Evolutionary conservation across 2,329 filamentous ascomycete genomes (phyloP).

Genomic region (Westerdykella sp.): DNA sequence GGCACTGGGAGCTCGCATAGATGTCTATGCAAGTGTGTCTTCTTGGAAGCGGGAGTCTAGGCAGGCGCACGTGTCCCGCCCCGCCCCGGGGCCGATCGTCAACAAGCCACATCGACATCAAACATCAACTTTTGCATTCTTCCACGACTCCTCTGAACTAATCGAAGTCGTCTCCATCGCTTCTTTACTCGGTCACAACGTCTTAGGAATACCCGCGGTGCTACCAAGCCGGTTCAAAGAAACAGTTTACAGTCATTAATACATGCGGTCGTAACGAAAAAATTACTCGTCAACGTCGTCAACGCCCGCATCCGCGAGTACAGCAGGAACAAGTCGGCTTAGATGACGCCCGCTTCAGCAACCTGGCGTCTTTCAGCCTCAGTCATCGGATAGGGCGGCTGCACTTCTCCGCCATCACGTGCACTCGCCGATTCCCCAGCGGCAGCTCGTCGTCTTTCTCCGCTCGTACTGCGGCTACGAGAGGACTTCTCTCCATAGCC

Average conservation of each 20-base stretch:
- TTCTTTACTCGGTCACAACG: too few species aligned
- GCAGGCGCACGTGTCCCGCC: background rate
- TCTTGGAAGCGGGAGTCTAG: slow-evolving; percentile 20
- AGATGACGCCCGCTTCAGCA: slow-evolving; percentile 17
- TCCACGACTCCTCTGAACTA: background rate
- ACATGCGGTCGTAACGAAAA: slow-evolving; percentile 10
- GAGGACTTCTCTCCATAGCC: slow-evolving; percentile 13
- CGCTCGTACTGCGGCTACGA: slow-evolving; percentile 18
- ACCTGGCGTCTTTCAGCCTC: slow-evolving; percentile 26
- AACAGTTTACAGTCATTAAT: slow-evolving; percentile 9
- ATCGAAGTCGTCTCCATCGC: too few species aligned
- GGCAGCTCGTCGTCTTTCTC: slow-evolving; percentile 14
- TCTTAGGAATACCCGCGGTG: too few species aligned
- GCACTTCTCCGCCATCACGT: slow-evolving; percentile 16
- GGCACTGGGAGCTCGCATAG: slow-evolving; percentile 1
- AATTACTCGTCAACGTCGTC: background rate
- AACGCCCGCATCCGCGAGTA: background rate
- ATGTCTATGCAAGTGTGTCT: slow-evolving; percentile 23
- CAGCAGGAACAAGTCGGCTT: background rate
- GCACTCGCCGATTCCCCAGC: slow-evolving; percentile 20
- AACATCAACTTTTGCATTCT: background rate
- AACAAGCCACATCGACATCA: background rate
- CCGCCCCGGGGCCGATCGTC: background rate
- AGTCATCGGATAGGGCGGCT: slow-evolving; percentile 24
- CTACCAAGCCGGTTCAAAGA: background rate